These are phyloP conservation scores for Apiotrichum mycotoxinovorans DNA, from an alignment of 1,284 basidiomycete genomes.

Conservation along the genomic window DNA sequence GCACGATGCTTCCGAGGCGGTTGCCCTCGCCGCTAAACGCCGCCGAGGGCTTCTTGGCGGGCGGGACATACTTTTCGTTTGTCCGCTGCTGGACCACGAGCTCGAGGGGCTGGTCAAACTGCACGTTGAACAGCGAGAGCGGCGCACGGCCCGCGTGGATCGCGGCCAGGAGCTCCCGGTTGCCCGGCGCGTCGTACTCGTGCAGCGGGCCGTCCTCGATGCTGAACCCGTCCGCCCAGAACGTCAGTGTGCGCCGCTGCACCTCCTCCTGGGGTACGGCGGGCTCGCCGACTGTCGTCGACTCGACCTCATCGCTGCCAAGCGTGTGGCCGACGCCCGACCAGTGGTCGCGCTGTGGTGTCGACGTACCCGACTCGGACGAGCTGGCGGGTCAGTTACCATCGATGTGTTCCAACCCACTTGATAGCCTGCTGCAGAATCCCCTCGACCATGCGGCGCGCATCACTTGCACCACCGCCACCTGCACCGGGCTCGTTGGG, in stretches of 20 bases:
- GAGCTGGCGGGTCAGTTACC: constrained; percentile 30
- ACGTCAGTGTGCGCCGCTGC: constrained; percentile 74
- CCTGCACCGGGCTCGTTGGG: constrained; percentile 56
- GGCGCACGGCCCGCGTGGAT: constrained; percentile 83
- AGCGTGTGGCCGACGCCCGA: constrained; percentile 65
- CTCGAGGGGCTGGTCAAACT: constrained; percentile 77
- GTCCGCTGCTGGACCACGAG: constrained; percentile 73
- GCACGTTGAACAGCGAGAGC: constrained; percentile 70
- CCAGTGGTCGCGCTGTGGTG: constrained; percentile 57
- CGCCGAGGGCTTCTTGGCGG: constrained; percentile 51
- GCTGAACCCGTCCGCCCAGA: constrained; percentile 93
- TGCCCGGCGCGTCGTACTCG: constrained; percentile 76
- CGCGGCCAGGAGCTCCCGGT: constrained; percentile 67
- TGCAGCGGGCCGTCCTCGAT: constrained; percentile 85
- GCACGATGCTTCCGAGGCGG: constrained; percentile 70
- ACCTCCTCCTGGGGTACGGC: constrained; percentile 50
- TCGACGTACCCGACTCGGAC: constrained; percentile 27
- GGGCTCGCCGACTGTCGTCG: constrained; percentile 57
- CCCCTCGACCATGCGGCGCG: constrained; percentile 66
- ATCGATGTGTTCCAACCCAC: constrained; percentile 54
- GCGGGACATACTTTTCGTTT: constrained; percentile 65
- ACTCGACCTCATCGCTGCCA: constrained; percentile 79
- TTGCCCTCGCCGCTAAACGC: constrained; percentile 72
- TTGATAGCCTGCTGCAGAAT: constrained; percentile 77
- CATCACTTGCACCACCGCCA: background rate